These are phyloP conservation scores for Lactifluus pinguis DNA, from an alignment of 768 basidiomycete species.

Conservation along the genomic window DNA sequence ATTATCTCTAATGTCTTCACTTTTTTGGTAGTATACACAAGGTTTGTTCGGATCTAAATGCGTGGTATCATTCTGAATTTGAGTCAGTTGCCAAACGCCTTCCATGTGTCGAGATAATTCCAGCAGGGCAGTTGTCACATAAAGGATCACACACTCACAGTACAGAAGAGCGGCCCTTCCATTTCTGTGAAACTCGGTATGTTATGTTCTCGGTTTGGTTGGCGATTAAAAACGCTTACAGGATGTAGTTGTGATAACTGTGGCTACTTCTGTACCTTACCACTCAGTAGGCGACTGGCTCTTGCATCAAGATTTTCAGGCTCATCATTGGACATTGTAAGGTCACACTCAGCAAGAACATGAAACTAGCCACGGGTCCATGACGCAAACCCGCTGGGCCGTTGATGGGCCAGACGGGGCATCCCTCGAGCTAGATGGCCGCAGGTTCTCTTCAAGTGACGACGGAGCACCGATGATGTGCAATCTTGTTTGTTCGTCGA, in stretches of 20 bases:
- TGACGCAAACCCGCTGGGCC: constrained; percentile 50
- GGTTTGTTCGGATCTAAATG: constrained; percentile 29
- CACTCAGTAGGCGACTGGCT: constrained; percentile 33
- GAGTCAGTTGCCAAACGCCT: constrained; percentile 35
- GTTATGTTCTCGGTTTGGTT: constrained; percentile 1
- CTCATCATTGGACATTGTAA: constrained; percentile 18
- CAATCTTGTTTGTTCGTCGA: constrained; percentile 42
- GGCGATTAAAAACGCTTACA: neutral
- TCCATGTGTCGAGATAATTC: constrained; percentile 41
- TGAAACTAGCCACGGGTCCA: constrained; percentile 55
- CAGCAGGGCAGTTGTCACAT: constrained; percentile 34
- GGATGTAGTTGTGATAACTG: constrained; percentile 43
- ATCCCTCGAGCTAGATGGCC: constrained; percentile 44
- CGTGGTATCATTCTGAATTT: neutral
- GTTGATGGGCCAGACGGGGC: constrained; percentile 45
- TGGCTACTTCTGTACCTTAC: constrained; percentile 49
- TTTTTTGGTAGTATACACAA: constrained; percentile 40
- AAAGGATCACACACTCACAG: constrained; percentile 42
- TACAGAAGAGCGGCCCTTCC: constrained; percentile 34
- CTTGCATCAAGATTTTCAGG: neutral
- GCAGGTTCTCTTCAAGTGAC: constrained; percentile 43
- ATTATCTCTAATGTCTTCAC: neutral
- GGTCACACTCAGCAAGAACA: constrained; percentile 54
- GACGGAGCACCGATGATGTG: constrained; percentile 60
- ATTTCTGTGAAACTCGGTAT: constrained; percentile 45